Evolutionary conservation across 805 yeast species (phyloP).

Genomic region (Candida hispaniensis): DNA sequence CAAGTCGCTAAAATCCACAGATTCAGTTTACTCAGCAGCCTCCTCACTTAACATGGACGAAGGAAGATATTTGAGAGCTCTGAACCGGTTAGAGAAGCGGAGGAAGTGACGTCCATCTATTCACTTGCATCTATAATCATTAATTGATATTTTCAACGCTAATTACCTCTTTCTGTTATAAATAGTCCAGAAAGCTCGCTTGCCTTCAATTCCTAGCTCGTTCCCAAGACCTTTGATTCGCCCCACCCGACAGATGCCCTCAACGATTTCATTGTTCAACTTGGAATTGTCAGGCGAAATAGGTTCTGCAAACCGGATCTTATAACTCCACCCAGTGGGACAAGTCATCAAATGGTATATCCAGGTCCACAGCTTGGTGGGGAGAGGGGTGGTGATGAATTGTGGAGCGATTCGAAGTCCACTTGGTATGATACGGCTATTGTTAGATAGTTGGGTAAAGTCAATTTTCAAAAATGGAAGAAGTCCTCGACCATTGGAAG

Average conservation of each 20-base stretch:
- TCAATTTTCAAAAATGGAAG: constrained; percentile 40
- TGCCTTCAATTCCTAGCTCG: constrained; percentile 35
- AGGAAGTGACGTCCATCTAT: no score
- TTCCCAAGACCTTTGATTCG: constrained; percentile 40
- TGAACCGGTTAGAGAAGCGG: no score
- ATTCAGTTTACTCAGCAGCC: no score
- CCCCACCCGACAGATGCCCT: constrained; percentile 32
- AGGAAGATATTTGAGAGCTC: no score
- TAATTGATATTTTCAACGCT: background rate
- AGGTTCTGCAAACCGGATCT: constrained; percentile 26
- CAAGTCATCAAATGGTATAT: constrained; percentile 20
- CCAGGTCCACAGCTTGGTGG: constrained; percentile 25
- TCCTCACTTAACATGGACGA: no score
- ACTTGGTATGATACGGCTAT: constrained; percentile 23
- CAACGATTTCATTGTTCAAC: constrained; percentile 20
- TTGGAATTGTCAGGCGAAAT: constrained; percentile 18
- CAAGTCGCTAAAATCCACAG: no score
- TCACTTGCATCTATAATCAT: constrained; percentile 1
- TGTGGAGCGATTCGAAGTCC: constrained; percentile 28
- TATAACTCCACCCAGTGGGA: constrained; percentile 23
- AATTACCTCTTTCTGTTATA: constrained; percentile 4
- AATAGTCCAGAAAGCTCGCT: constrained; percentile 33
- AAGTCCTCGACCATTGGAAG: constrained; percentile 72
- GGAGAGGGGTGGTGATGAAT: constrained; percentile 29
- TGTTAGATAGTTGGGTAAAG: constrained; percentile 19